Conservation (phyloP, 768 basidiomycete species). For the Pleurotus djamor region DNA sequence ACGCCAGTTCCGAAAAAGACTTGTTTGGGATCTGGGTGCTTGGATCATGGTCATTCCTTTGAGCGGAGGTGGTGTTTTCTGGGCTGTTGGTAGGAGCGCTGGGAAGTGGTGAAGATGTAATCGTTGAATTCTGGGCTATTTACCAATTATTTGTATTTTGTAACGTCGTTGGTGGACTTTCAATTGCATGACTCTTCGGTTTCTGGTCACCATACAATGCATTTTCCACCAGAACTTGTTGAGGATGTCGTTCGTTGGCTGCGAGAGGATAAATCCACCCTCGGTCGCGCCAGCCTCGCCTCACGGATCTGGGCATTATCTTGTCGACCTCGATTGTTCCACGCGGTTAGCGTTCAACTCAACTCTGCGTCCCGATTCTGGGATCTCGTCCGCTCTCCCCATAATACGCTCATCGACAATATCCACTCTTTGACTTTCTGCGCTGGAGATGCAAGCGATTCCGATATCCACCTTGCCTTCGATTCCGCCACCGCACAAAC, state of each 20-base stretch:
- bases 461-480: background rate
- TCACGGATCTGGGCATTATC: conserved; percentile 17
- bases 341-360: conserved; percentile 8
- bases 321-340: conserved; percentile 17
- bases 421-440: background rate
- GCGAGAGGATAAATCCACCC: conserved; percentile 9
- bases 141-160: background rate
- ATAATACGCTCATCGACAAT: background rate
- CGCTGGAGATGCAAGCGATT: background rate
- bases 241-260: conserved; percentile 17
- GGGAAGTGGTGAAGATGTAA: conserved; percentile 44
- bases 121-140: background rate
- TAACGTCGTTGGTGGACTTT: background rate
- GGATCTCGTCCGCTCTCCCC: conserved; percentile 8
- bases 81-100: conserved; percentile 52
- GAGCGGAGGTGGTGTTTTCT: conserved; percentile 52
- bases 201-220: background rate
- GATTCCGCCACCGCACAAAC: background rate
- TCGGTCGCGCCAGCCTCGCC: conserved; percentile 16
- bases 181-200: background rate
- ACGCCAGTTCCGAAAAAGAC: conserved; percentile 63
- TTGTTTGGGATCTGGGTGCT: conserved; percentile 83
- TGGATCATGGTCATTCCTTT: conserved; percentile 71
- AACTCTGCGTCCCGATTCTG: conserved; percentile 10
- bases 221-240: conserved; percentile 13